phyloP scores from a whole-genome alignment of 768 basidiomycete species.

The Amanita subjunquillea region DNA sequence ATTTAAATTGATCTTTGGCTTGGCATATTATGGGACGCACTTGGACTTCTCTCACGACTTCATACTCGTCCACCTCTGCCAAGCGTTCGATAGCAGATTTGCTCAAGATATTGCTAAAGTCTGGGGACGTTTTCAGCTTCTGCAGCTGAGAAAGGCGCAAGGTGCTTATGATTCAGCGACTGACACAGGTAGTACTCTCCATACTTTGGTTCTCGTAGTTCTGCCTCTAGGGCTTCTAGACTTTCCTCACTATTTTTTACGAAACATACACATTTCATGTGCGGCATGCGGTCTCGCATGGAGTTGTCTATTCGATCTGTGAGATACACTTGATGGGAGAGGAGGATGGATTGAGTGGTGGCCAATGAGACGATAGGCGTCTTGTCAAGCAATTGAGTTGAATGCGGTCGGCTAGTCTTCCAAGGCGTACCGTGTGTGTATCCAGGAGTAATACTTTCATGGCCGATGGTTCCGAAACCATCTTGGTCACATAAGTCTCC shows the following conservation, averaged over 20 bases:
- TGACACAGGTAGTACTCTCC: conserved; percentile 99
- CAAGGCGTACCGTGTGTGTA: conserved; percentile 69
- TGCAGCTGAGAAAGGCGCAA: conserved; percentile 10
- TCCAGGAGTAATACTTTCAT: conserved; percentile 98
- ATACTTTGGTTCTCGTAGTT: conserved; percentile 86
- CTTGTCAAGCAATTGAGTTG: conserved; percentile 24
- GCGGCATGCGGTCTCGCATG: conserved; percentile 83
- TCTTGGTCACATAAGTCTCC: conserved; percentile 84
- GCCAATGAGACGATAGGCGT: conserved; percentile 95
- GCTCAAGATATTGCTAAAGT: conserved; percentile 90
- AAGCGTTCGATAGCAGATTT: conserved; percentile 88
- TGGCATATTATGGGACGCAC: conserved; percentile 29
- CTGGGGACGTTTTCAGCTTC: conserved; percentile 30
- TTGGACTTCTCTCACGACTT: conserved; percentile 95
- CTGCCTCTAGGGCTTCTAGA: conserved; percentile 71
- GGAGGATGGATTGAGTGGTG: conserved; percentile 84
- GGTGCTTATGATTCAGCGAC: conserved; percentile 57
- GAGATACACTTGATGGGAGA: conserved; percentile 95
- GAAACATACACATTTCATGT: conserved; percentile 97
- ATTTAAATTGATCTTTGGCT: neutral
- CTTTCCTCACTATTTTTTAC: conserved; percentile 76
- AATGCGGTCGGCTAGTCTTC: neutral
- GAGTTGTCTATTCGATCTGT: conserved; percentile 97
- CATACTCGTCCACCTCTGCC: conserved; percentile 91
- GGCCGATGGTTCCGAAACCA: conserved; percentile 73